A percentile compares a stretch with the other conserved stretches of the same genome.
Evolutionary conservation across 139 green algal species (phyloP).

Genomic region (Eudorina sp.): DNA sequence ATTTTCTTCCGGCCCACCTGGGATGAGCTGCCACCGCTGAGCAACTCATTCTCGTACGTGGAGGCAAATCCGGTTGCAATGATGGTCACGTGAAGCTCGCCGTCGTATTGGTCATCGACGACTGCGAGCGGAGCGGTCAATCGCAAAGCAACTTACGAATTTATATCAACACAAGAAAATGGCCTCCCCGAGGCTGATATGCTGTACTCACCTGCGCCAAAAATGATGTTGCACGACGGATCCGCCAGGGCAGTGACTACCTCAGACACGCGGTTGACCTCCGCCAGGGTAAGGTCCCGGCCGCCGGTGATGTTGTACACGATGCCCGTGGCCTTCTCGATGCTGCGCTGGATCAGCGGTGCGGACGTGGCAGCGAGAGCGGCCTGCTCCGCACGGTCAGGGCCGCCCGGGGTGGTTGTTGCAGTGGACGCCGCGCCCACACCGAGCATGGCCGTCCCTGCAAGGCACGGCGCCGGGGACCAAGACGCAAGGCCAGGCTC

Average conservation of each 20-base stretch:
- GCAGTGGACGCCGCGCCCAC: constrained; percentile 68
- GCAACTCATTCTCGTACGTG: constrained; percentile 83
- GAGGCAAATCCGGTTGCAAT: constrained; percentile 94
- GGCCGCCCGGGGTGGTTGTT: constrained; percentile 53
- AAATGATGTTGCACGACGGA: constrained; percentile 97
- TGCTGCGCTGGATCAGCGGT: constrained; percentile 95
- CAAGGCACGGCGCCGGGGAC: neutral
- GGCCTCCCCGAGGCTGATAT: neutral
- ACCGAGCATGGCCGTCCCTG: constrained; percentile 94
- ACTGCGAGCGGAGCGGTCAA: constrained; percentile 42
- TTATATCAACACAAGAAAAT: neutral
- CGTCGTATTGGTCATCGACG: constrained; percentile 65
- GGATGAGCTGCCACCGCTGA: constrained; percentile 32
- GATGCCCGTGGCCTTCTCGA: constrained; percentile 93
- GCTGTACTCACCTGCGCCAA: constrained; percentile 87
- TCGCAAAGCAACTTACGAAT: neutral
- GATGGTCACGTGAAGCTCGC: constrained; percentile 91
- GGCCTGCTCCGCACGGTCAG: constrained; percentile 80
- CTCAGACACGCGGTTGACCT: constrained; percentile 94
- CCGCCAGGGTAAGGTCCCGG: constrained; percentile 91
- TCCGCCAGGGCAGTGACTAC: constrained; percentile 94
- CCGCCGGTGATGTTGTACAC: constrained; percentile 98
- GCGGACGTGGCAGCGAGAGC: constrained; percentile 87
- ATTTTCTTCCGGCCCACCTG: neutral
- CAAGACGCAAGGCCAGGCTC: too few relatives aligned